A percentile compares a stretch with the other conserved stretches of the same genome.
These are phyloP conservation scores for Vigna angularis DNA, from an alignment of 306 rosid genomes.

Conservation along the genomic window DNA sequence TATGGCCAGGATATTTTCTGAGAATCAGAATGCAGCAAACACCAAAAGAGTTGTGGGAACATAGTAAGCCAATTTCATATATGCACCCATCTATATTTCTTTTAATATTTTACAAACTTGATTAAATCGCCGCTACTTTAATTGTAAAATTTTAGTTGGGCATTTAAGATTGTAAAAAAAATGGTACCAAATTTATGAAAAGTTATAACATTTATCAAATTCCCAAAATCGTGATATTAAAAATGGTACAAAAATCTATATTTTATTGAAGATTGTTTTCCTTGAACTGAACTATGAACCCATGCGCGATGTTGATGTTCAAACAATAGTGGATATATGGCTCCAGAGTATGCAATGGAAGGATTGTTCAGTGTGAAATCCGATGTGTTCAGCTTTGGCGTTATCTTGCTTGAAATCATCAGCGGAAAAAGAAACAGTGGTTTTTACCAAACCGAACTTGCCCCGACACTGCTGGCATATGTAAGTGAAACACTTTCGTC, in stretches of 20 bases:
- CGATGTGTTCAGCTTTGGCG: conserved; percentile 71
- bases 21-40: conserved; percentile 55
- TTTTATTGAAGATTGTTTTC: not conserved
- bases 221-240: not conserved
- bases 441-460: conserved; percentile 50
- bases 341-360: conserved; percentile 71
- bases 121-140: too few species aligned
- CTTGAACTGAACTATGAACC: not conserved
- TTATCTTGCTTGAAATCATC: conserved; percentile 62
- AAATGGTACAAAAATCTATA: not conserved
- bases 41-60: conserved; percentile 72
- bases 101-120: not conserved
- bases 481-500: conserved; percentile 38
- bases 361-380: conserved; percentile 64
- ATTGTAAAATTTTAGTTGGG: too few species aligned
- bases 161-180: too few species aligned
- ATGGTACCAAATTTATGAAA: too few species aligned
- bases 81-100: not conserved
- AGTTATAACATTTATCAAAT: too few species aligned
- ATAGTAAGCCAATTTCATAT: conserved; percentile 45
- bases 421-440: conserved; percentile 60
- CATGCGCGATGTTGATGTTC: not conserved
- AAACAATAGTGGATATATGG: conserved; percentile 62
- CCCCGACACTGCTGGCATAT: conserved; percentile 55
- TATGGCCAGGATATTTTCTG: conserved; percentile 63